Evolutionary conservation across 805 yeast genomes (phyloP).

Genomic region (Pichia occidentalis): DNA sequence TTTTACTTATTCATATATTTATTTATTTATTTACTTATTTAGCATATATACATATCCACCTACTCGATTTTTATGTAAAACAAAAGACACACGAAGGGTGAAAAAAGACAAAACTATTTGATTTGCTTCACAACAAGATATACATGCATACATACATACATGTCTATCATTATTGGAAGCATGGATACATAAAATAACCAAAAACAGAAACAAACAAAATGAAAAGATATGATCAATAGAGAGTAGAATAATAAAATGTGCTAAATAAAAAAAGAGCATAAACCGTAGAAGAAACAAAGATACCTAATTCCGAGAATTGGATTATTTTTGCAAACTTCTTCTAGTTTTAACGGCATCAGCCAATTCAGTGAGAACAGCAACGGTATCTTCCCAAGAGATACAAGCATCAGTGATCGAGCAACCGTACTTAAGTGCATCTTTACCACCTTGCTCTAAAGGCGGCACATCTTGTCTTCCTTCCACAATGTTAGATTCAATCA

Average conservation of each 20-base stretch:
- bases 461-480: conserved; percentile 95
- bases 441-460: conserved; percentile 54
- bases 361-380: conserved; percentile 56
- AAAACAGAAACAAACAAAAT: not conserved
- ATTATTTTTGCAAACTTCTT: conserved; percentile 36
- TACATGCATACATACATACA: too few relatives aligned
- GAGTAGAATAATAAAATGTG: not conserved
- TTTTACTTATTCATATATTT: not conserved
- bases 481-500: conserved; percentile 89
- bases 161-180: too few relatives aligned
- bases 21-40: not conserved
- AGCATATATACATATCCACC: too few relatives aligned
- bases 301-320: not conserved
- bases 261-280: not conserved
- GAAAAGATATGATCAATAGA: conserved; percentile 1
- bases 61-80: not conserved
- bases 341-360: conserved; percentile 77
- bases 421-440: conserved; percentile 75
- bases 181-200: not conserved
- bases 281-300: not conserved
- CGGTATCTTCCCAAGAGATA: conserved; percentile 85
- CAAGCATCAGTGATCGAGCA: conserved; percentile 97
- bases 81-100: not conserved
- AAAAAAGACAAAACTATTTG: not conserved
- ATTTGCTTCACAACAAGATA: too few relatives aligned